Percentiles rank a stretch among this genome's conserved stretches.
Evolutionary conservation across 495 filamentous ascomycete species (phyloP).

Genomic region (Hypoxylon cercidicola): DNA sequence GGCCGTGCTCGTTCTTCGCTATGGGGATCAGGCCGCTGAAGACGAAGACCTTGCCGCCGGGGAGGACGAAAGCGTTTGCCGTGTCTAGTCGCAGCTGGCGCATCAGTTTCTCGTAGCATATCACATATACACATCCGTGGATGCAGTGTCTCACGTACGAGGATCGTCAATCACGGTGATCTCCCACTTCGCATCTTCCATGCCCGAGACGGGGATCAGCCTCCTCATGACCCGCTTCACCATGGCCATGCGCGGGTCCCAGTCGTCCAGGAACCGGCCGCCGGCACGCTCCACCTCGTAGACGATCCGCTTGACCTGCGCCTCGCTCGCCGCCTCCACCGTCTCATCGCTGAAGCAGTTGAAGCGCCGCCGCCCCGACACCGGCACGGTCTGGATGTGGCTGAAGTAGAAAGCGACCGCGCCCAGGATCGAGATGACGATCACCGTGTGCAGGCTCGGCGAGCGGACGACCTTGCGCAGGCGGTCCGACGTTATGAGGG

Average conservation of each 20-base stretch:
- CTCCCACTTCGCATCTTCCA: slow-evolving; percentile 76
- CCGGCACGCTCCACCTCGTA: slow-evolving; percentile 51
- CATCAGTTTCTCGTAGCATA: slow-evolving; percentile 11
- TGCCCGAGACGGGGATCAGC: slow-evolving; percentile 74
- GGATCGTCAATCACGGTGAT: slow-evolving; percentile 83
- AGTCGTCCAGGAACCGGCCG: slow-evolving; percentile 51
- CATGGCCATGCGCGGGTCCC: slow-evolving; percentile 52
- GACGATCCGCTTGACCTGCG: slow-evolving; percentile 64
- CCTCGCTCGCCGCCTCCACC: slow-evolving; percentile 64
- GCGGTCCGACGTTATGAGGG: slow-evolving; percentile 49
- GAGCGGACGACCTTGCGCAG: slow-evolving; percentile 39
- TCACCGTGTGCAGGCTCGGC: slow-evolving; percentile 47
- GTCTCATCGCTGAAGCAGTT: slow-evolving; percentile 71
- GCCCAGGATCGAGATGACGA: slow-evolving; percentile 48
- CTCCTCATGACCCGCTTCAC: slow-evolving; percentile 76
- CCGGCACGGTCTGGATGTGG: slow-evolving; percentile 83
- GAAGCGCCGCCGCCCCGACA: slow-evolving; percentile 83
- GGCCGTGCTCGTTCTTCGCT: slow-evolving; percentile 73
- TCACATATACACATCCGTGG: not conserved
- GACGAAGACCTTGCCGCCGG: slow-evolving; percentile 94
- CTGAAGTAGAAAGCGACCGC: slow-evolving; percentile 69
- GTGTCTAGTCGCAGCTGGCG: slow-evolving; percentile 28
- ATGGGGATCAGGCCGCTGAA: slow-evolving; percentile 84
- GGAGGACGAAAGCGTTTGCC: slow-evolving; percentile 89
- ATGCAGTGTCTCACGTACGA: slow-evolving; percentile 36